These are phyloP conservation scores for Westerdykella aurantiaca DNA, from an alignment of 2,329 filamentous ascomycete genomes.

Conservation along the genomic window DNA sequence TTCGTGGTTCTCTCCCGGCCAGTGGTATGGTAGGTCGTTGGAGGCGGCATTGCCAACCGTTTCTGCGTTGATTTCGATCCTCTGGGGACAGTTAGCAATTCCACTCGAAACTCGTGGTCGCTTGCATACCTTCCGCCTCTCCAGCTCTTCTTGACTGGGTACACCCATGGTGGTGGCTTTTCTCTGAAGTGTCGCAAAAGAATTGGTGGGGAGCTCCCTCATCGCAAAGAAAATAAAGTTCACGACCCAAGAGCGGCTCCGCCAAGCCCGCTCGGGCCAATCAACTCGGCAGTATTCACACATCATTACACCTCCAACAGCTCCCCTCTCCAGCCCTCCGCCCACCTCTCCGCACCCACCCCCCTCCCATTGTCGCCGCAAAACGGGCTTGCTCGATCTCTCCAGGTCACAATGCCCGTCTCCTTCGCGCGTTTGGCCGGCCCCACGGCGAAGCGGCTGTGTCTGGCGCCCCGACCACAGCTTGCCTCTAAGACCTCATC, in stretches of 20 bases:
- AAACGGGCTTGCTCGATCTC: conserved; percentile 24
- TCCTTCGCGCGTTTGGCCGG: conserved; percentile 67
- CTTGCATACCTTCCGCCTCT: conserved; percentile 54
- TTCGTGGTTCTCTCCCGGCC: conserved; percentile 76
- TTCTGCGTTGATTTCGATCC: conserved; percentile 81
- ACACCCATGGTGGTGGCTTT: conserved; percentile 38
- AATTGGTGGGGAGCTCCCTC: conserved; percentile 15
- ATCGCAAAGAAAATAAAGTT: background rate
- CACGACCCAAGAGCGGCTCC: background rate
- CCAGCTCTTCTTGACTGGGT: conserved; percentile 49
- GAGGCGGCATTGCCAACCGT: conserved; percentile 85
- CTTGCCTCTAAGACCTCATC: conserved; percentile 29
- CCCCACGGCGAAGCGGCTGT: conserved; percentile 63
- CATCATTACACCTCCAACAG: conserved; percentile 24
- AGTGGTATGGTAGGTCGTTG: conserved; percentile 88
- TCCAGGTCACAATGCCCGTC: conserved; percentile 56
- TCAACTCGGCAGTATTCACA: conserved; percentile 16
- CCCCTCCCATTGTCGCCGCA: conserved; percentile 32
- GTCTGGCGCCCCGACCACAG: conserved; percentile 49
- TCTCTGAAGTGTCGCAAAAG: conserved; percentile 6
- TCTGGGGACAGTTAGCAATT: conserved; percentile 46
- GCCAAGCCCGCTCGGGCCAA: conserved; percentile 29
- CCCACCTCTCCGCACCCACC: conserved; percentile 24
- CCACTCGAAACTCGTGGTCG: conserved; percentile 6
- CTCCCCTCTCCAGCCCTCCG: conserved; percentile 30